Percentiles rank a stretch among this genome's conserved stretches.
Conservation (phyloP, 1,284 basidiomycete genomes). For the Heliocybe sulcata region DNA sequence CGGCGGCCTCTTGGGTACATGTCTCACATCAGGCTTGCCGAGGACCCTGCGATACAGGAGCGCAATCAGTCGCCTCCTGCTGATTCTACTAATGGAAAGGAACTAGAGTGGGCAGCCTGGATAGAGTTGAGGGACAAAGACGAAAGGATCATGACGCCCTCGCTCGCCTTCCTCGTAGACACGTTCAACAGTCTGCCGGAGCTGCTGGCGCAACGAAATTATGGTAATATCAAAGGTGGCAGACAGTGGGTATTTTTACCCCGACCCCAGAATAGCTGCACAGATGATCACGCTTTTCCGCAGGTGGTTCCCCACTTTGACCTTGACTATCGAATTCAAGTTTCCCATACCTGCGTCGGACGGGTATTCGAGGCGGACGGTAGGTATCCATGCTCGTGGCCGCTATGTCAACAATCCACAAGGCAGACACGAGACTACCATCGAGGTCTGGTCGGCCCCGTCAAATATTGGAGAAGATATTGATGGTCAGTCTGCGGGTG, state of each 20-base stretch:
- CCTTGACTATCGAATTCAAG: slow-evolving; percentile 53
- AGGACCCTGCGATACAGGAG: background rate
- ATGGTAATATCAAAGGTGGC: slow-evolving; percentile 17
- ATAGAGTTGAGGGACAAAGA: slow-evolving; percentile 33
- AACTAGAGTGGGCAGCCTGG: slow-evolving; percentile 54
- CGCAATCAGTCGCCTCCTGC: background rate
- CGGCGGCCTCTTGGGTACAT: slow-evolving; percentile 19
- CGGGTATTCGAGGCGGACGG: slow-evolving; percentile 35
- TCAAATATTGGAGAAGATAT: slow-evolving; percentile 40
- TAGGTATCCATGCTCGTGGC: slow-evolving; percentile 43
- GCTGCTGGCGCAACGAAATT: slow-evolving; percentile 30
- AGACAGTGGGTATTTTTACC: slow-evolving; percentile 6
- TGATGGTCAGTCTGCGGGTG: slow-evolving; percentile 17
- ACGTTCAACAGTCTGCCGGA: slow-evolving; percentile 34
- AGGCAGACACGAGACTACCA: slow-evolving; percentile 45
- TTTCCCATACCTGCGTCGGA: slow-evolving; percentile 35
- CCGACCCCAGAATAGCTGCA: background rate
- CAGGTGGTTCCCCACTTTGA: slow-evolving; percentile 58
- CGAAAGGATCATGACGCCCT: slow-evolving; percentile 36
- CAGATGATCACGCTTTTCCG: background rate
- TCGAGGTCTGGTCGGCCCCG: slow-evolving; percentile 61
- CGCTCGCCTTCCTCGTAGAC: slow-evolving; percentile 50
- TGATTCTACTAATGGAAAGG: background rate
- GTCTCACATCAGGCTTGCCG: slow-evolving; percentile 26
- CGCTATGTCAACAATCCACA: slow-evolving; percentile 43